Base-by-base conservation (phyloP, 1,139 yeast genomes). In the Scheffersomyces parashehatae region DNA sequence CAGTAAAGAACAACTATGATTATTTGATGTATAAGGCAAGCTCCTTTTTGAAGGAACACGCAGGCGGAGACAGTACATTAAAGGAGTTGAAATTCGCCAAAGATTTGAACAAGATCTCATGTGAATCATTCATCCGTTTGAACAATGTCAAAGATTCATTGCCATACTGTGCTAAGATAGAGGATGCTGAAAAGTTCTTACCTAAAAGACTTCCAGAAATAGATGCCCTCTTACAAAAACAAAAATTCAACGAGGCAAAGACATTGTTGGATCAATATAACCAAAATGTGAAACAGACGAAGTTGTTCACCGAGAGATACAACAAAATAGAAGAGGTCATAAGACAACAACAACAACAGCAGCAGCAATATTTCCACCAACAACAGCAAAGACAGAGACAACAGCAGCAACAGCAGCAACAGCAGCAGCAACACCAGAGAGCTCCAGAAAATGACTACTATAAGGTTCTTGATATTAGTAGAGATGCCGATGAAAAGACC, bases 371-470 rank as follows among this genome's bases (percentile, higher is more conserved):
- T 33, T 75, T 70, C 24, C 75, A 69, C 29, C 65, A 60, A 29
- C 64, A 60, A 14, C 63, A 58, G 28, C 77, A 71, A 24, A 75
- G 72, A 36, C 76, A 71, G 38, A 81, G 75, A 15, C 75, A 67
- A 13, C 77, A 67, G 33, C n/a, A n/a, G n/a, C n/a, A n/a, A n/a
- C 75, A 67, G 28, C 71, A 60, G 31, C 73, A 65, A 32, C 74
- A 65, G 41, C 68, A 58, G 16, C 64, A 57, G 31, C 73, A 70
- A 20, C 61, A 56, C 32, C 58, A 56, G 3, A 44, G 57, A 15
- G 68, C 74, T 31, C 81, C 83, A 16, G 73, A 79, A 45, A 81
- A 79, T 47, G 97, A 93, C 62, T 88, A 88, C 59, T 93, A 93
- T 65, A 88, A 88, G 58, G 75, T 88, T 3, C 69, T 93, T 11